Base-by-base conservation (phyloP, 768 basidiomycete genomes). In the Lactarius evosmus region DNA sequence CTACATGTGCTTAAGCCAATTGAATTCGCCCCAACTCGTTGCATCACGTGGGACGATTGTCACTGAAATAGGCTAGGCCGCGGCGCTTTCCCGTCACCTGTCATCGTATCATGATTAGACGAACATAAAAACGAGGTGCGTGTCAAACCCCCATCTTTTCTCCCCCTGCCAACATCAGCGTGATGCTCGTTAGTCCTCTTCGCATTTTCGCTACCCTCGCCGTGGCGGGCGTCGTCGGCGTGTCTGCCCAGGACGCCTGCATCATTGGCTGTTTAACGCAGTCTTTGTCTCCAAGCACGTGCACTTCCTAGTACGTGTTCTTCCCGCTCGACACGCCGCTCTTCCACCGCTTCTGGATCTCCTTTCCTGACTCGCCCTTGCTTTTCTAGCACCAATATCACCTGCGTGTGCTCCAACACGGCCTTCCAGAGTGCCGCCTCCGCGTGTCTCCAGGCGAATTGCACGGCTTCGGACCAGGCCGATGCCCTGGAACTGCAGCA, bases 331-430 rank as follows among this genome's bases (percentile, higher is more conserved):
- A 46, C n/a, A 29, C 11, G 49, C 7, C 14, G 4, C 1, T 36
- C 49, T 22, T 36, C 25, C 27, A 12, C 11, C 41, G 30, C 40
- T 57, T 32, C 58, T 64, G 27, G 34, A 12, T 29, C 9, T 9
- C 5, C 46, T 14, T 25, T 4, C 11, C 25, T 49, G 4, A 49
- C 16, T 17, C 40, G 40, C 7, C 2, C 3, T 19, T 36, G 3
- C 14, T 29, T 53, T 2, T 34, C 19, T 55, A 82, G 82, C 68
- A 70, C 77, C 7, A 69, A 82, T 68, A 0, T 77, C 14, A 0
- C 59, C 0, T 82, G 81, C 53, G 67, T 78, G 19, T 82, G 81
- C 70, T 67, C 75, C 4, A 77, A 72, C 56, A 25, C 52, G 0
- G 50, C 60, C 0, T 81, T 79, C 76, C 80, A 80, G 62, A 2